phyloP scores from a whole-genome alignment of 2,329 filamentous ascomycete genomes.

The Passalora sequoiae region DNA sequence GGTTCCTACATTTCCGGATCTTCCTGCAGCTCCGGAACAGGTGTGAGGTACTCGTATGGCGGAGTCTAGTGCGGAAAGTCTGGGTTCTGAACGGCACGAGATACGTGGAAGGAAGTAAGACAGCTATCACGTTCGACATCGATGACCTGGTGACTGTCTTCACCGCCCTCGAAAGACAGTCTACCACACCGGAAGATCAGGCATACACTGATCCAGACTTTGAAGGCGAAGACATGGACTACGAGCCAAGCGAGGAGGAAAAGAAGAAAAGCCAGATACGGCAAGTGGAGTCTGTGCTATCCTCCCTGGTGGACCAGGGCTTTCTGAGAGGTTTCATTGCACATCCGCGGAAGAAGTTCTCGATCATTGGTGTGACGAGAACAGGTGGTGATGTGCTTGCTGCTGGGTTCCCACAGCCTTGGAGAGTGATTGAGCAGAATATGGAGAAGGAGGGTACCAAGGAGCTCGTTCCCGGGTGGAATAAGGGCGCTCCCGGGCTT shows the following conservation, averaged over 20 bases:
- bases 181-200: conserved; percentile 32
- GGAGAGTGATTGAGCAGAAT: conserved; percentile 60
- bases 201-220: conserved; percentile 45
- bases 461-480: conserved; percentile 70
- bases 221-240: conserved; percentile 29
- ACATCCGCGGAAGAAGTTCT: conserved; percentile 70
- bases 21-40: conserved; percentile 70
- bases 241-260: conserved; percentile 43
- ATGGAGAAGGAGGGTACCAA: conserved; percentile 52
- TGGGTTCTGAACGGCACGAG: conserved; percentile 75
- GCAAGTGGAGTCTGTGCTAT: conserved; percentile 66
- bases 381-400: conserved; percentile 52
- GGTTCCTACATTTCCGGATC: conserved; percentile 71
- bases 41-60: conserved; percentile 77
- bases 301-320: conserved; percentile 72
- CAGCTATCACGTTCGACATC: conserved; percentile 69
- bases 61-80: conserved; percentile 69
- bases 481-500: conserved; percentile 40
- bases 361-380: conserved; percentile 68
- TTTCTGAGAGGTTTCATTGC: conserved; percentile 79
- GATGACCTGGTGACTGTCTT: conserved; percentile 61
- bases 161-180: conserved; percentile 57
- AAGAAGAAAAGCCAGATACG: too few relatives aligned
- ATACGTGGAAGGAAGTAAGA: conserved; percentile 36
- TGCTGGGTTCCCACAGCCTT: conserved; percentile 72